Conservation (phyloP, 2,329 filamentous ascomycete species). For the Ophiostoma piceae region DNA sequence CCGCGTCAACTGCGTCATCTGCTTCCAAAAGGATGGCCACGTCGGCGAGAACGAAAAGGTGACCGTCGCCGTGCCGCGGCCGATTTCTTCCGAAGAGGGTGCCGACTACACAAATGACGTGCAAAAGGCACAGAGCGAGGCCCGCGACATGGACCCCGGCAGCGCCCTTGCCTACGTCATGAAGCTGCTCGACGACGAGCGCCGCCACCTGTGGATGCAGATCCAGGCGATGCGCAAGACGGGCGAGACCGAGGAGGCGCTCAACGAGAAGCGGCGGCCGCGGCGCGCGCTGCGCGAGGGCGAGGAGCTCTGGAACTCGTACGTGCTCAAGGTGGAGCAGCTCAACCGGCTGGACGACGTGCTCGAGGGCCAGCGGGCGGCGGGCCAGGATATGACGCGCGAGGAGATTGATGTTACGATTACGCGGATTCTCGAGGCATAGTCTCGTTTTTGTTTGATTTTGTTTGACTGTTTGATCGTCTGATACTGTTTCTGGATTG, state of each 20-base stretch:
- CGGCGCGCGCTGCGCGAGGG: conserved; percentile 25
- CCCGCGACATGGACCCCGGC: conserved; percentile 44
- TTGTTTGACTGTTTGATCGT: background rate
- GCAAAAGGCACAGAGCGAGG: background rate
- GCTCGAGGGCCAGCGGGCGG: conserved; percentile 68
- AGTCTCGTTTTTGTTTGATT: background rate
- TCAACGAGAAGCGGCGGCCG: conserved; percentile 20
- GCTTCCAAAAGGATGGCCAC: conserved; percentile 24
- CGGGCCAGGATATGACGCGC: conserved; percentile 57
- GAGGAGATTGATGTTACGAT: conserved; percentile 62
- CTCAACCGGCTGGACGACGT: conserved; percentile 68
- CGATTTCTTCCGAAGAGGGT: conserved; percentile 1
- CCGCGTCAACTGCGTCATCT: conserved; percentile 28
- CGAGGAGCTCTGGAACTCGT: conserved; percentile 27
- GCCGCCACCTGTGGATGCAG: conserved; percentile 67
- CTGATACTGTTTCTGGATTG: background rate
- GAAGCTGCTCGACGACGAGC: conserved; percentile 74
- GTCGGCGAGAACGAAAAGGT: conserved; percentile 22
- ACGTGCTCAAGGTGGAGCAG: conserved; percentile 29
- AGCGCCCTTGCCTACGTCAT: conserved; percentile 75
- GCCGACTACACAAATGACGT: background rate
- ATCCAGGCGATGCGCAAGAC: conserved; percentile 48
- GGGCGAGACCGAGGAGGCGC: conserved; percentile 20
- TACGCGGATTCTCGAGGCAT: conserved; percentile 41
- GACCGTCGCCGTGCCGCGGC: conserved; percentile 27